A percentile compares a stretch with the other conserved stretches of the same genome.
phyloP scores from a whole-genome alignment of 2,329 filamentous ascomycete species.

The Sphaerostilbella broomeana region DNA sequence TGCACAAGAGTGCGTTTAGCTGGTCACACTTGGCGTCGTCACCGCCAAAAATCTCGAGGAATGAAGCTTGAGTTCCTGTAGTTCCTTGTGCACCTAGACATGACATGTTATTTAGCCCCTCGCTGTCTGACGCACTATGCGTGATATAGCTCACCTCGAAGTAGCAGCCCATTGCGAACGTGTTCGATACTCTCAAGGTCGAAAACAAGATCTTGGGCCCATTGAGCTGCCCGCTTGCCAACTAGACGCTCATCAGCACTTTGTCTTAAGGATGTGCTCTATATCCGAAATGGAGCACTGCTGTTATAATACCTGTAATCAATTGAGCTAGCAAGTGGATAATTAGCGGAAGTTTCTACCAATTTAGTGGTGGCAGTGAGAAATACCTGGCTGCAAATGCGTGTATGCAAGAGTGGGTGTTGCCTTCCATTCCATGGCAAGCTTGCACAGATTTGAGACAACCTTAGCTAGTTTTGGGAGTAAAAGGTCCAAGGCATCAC shows the following conservation, averaged over 20 bases:
- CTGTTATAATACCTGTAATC: too few relatives aligned
- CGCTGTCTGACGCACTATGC: neutral
- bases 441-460: constrained; percentile 64
- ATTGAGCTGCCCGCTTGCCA: constrained; percentile 55
- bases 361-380: too few relatives aligned
- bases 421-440: constrained; percentile 67
- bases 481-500: constrained; percentile 62
- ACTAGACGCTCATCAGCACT: constrained; percentile 55
- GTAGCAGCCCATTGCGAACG: constrained; percentile 60
- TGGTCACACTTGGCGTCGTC: constrained; percentile 44
- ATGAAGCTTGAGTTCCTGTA: constrained; percentile 73
- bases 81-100: constrained; percentile 66
- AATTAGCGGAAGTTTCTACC: too few relatives aligned
- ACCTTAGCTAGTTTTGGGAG: constrained; percentile 72
- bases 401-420: constrained; percentile 71
- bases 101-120: constrained; percentile 47
- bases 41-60: constrained; percentile 44
- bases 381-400: constrained; percentile 64
- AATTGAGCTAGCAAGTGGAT: too few relatives aligned
- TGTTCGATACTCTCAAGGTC: constrained; percentile 69
- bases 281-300: too few relatives aligned
- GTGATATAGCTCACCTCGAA: constrained; percentile 68
- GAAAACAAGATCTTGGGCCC: constrained; percentile 58
- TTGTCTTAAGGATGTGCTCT: too few relatives aligned
- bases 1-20: constrained; percentile 50